Base-by-base conservation (phyloP, 192 early-diverging fungal species). In the Spizellomyces punctatus region DNA sequence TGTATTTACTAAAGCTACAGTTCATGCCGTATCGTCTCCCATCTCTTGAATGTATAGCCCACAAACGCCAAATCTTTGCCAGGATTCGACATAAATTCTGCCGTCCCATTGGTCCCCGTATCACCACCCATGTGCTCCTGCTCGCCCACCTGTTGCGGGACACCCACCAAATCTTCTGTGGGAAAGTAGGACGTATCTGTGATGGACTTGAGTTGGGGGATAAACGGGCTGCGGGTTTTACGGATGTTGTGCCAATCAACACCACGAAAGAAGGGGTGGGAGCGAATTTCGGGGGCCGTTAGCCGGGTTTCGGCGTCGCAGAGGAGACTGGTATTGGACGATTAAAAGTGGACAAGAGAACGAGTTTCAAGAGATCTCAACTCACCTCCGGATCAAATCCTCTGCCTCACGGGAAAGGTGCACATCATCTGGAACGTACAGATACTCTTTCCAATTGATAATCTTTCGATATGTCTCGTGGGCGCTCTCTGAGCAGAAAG, bases 181-280 rank as follows among this genome's bases (percentile, higher is more conserved):
- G 95, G 94, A 81, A 99, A 99, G 81, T 99, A 96, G 42, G 92
- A 93, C 7, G 96, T 99, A 76, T 99, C 98, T 14, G 96, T 99
- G 65, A 99, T 99, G 17, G 91, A 93, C 46, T 82, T 88, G 55
- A 99, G 79, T 47, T 91, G 88, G 14, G 98, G 98, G 9, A 99
- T 88, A 83, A 95, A 93, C 6, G 96, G 96, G 45, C 96, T 90
- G n/a, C 89, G 89, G 66, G 89, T 89, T 10, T 78, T 69, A 10
- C 97, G 90, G 67, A 99, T 85, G 6, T 86, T 88, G 27, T 85
- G 83, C 97, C 97, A 99, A 73, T 95, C 90, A 42, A 99, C 90
- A 6, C 92, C 93, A 45, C 88, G 84, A 80, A 99, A 99, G 83
- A 95, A 99, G 16, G 94, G 91, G 79, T 99, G 98, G 66, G 83